Evolutionary conservation across 306 rosid genomes (phyloP).

Genomic region (Styphnolobium japonicum): DNA sequence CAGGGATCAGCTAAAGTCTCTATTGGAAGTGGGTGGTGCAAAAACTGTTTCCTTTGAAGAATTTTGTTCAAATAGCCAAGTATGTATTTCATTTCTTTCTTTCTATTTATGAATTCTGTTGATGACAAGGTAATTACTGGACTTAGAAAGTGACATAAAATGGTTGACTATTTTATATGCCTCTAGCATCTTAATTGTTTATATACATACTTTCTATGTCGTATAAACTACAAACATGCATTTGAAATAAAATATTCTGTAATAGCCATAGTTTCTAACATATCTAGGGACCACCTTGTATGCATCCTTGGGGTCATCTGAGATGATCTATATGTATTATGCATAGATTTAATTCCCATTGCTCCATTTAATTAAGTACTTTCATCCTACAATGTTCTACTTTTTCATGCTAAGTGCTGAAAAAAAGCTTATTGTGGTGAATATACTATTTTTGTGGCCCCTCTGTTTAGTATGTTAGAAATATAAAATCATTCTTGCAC

Average conservation of each 20-base stretch:
- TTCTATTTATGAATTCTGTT: slow-evolving; percentile 4
- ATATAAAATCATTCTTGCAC: too few relatives aligned
- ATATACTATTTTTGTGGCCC: neutral
- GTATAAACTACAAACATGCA: neutral
- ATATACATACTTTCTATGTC: slow-evolving; percentile 7
- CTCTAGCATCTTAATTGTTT: neutral
- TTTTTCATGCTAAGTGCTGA: neutral
- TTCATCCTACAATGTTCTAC: neutral
- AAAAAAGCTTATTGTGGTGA: neutral
- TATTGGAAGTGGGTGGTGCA: slow-evolving; percentile 75
- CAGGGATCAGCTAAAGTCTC: slow-evolving; percentile 52
- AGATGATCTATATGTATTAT: neutral
- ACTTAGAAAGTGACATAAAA: neutral
- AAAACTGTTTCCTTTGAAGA: slow-evolving; percentile 52
- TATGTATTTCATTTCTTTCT: slow-evolving; percentile 40
- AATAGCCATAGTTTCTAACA: neutral
- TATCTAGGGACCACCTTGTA: neutral
- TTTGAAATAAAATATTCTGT: slow-evolving; percentile 4
- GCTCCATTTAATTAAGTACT: neutral
- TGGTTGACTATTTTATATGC: neutral
- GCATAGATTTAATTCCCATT: neutral
- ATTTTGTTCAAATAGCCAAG: slow-evolving; percentile 58
- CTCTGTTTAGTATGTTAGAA: too few relatives aligned
- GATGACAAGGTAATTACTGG: neutral
- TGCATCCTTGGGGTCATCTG: neutral